These are phyloP conservation scores for Cicer arietinum DNA, from an alignment of 306 rosid species.

Conservation along the genomic window DNA sequence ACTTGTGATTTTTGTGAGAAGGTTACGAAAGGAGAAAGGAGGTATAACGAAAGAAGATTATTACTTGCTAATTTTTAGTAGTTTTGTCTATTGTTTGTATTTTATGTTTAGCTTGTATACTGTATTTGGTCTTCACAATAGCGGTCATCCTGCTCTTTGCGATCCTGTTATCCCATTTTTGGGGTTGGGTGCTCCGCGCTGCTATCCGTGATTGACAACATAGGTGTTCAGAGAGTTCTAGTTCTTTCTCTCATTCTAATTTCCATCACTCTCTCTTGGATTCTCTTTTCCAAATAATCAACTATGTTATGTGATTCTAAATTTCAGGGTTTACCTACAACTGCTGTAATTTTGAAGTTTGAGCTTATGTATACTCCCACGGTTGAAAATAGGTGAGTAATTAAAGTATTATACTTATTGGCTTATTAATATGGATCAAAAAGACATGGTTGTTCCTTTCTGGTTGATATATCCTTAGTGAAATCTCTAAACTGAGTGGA, in stretches of 20 bases:
- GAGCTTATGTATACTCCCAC: slow-evolving; percentile 86
- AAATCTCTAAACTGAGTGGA: slow-evolving; percentile 46
- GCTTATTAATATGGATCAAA: slow-evolving; percentile 5
- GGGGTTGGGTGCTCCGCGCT: too few species aligned
- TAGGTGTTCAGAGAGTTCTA: neutral
- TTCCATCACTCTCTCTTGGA: neutral
- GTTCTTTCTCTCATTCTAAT: neutral
- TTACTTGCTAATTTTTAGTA: too few species aligned
- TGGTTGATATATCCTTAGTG: slow-evolving; percentile 35
- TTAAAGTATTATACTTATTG: slow-evolving; percentile 29
- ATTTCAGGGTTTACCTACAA: slow-evolving; percentile 67
- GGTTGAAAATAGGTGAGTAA: slow-evolving; percentile 63
- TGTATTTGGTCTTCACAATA: too few species aligned
- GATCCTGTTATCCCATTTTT: too few species aligned
- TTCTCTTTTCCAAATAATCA: neutral
- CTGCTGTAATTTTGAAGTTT: slow-evolving; percentile 78
- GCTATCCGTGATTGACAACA: neutral
- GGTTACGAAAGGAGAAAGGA: too few species aligned
- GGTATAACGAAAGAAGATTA: too few species aligned
- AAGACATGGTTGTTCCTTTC: slow-evolving; percentile 24
- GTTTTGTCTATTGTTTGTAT: too few species aligned
- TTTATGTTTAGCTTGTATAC: too few species aligned
- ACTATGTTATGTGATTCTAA: slow-evolving; percentile 29
- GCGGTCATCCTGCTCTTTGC: too few species aligned
- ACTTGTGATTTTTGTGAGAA: too few species aligned